A percentile compares a stretch with the other conserved stretches of the same genome.
These are phyloP conservation scores for Ganoderma lucidum DNA, from an alignment of 1,284 basidiomycete genomes.

Conservation along the genomic window DNA sequence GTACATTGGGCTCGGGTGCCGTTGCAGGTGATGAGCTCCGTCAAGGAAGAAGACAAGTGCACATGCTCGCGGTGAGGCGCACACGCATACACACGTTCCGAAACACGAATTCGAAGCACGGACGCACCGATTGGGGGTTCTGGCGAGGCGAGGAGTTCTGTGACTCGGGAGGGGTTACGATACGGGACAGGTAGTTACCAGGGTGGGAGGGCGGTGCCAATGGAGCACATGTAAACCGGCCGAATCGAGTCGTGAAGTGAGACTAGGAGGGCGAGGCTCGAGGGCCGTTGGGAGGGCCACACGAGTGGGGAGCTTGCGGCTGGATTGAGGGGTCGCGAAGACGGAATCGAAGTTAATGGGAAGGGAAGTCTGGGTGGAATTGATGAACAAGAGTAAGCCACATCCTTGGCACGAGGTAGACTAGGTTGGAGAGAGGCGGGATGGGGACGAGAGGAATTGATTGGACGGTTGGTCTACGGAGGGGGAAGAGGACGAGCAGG, in stretches of 20 bases:
- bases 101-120: slow-evolving; percentile 12
- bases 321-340: background rate
- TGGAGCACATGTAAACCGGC: background rate
- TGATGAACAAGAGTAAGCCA: slow-evolving; percentile 20
- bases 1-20: slow-evolving; percentile 15
- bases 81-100: background rate
- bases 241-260: slow-evolving; percentile 11
- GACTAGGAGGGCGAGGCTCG: slow-evolving; percentile 2
- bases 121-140: slow-evolving; percentile 1
- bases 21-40: slow-evolving; percentile 67
- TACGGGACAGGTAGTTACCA: background rate
- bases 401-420: slow-evolving; percentile 20
- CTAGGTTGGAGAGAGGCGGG: background rate
- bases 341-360: slow-evolving; percentile 1
- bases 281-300: background rate
- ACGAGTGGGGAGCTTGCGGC: background rate
- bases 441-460: background rate
- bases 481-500: background rate
- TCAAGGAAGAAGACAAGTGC: slow-evolving; percentile 76
- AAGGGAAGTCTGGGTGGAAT: slow-evolving; percentile 31
- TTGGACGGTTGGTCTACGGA: background rate
- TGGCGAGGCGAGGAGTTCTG: background rate
- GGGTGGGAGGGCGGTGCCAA: background rate
- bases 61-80: slow-evolving; percentile 53
- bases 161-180: slow-evolving; percentile 13